These are phyloP conservation scores for Lachancea thermotolerans DNA, from an alignment of 805 yeast genomes.

Conservation along the genomic window DNA sequence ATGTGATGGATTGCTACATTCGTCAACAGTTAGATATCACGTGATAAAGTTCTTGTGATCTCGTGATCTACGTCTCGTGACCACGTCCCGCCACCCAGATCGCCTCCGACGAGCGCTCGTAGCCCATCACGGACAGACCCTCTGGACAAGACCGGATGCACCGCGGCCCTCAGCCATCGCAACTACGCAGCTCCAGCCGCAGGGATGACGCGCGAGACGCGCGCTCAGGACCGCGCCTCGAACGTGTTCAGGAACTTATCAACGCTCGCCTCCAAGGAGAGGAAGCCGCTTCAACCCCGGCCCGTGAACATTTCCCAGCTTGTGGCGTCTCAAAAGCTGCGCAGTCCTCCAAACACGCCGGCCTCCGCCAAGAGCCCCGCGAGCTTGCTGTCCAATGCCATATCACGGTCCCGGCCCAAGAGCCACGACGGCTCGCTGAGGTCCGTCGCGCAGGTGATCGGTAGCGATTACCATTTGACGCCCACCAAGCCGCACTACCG, in stretches of 20 bases:
- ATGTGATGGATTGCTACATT: too few relatives aligned
- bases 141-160: too few relatives aligned
- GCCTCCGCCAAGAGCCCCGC: background rate
- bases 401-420: background rate
- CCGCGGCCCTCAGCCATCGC: too few relatives aligned
- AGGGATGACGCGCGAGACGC: constrained; percentile 9
- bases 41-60: too few relatives aligned
- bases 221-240: constrained; percentile 6
- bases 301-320: constrained; percentile 6
- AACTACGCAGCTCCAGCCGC: background rate
- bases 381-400: background rate
- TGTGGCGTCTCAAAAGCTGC: background rate
- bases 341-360: background rate
- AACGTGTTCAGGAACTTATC: background rate
- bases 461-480: background rate
- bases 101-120: too few relatives aligned
- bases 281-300: constrained; percentile 2
- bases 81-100: too few relatives aligned
- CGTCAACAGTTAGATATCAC: too few relatives aligned
- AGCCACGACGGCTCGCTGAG: background rate
- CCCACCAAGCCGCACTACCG: background rate
- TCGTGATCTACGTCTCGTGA: too few relatives aligned
- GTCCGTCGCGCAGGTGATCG: background rate
- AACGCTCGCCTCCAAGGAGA: background rate
- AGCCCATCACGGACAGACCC: too few relatives aligned